phyloP scores from a whole-genome alignment of 169 alveolate genomes.

The Eimeria nieschulzi region DNA sequence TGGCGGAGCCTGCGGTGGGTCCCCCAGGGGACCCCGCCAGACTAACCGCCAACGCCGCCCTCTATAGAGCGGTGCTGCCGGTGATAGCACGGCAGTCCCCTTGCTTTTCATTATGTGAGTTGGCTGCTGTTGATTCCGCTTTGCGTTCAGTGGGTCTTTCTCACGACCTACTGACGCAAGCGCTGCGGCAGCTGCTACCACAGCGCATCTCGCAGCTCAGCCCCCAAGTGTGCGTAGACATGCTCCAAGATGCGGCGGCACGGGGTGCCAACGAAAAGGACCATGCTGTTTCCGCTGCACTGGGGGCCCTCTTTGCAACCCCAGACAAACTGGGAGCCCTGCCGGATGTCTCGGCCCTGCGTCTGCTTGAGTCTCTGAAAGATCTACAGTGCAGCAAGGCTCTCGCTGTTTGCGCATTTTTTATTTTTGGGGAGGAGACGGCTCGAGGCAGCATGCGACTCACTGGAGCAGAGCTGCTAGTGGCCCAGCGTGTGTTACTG shows the following conservation, averaged over 20 bases:
- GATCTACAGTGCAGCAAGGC: constrained; percentile 14
- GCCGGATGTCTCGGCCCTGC: neutral
- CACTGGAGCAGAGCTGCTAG: constrained; percentile 46
- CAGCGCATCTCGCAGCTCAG: constrained; percentile 31
- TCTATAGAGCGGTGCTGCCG: constrained; percentile 54
- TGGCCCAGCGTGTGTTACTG: constrained; percentile 63
- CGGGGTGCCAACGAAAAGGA: constrained; percentile 22
- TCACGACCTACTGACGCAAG: constrained; percentile 53
- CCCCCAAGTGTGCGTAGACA: constrained; percentile 18
- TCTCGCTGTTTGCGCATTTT: constrained; percentile 16
- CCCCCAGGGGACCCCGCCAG: neutral
- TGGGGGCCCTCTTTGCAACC: constrained; percentile 8
- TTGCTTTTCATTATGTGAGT: constrained; percentile 27
- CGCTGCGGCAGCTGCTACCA: constrained; percentile 45
- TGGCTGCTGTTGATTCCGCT: constrained; percentile 53
- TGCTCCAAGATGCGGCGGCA: constrained; percentile 43
- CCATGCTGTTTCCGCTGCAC: constrained; percentile 27
- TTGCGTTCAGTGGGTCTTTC: constrained; percentile 55
- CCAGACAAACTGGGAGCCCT: constrained; percentile 12
- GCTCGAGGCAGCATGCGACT: neutral
- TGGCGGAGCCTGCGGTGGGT: neutral
- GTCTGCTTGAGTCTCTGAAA: constrained; percentile 4
- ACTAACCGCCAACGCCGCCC: constrained; percentile 10
- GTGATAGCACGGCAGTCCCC: constrained; percentile 30
- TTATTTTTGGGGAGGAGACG: neutral